Evolutionary conservation across 1,284 basidiomycete genomes (phyloP).

Genomic region (Ceratobasidium sp.): DNA sequence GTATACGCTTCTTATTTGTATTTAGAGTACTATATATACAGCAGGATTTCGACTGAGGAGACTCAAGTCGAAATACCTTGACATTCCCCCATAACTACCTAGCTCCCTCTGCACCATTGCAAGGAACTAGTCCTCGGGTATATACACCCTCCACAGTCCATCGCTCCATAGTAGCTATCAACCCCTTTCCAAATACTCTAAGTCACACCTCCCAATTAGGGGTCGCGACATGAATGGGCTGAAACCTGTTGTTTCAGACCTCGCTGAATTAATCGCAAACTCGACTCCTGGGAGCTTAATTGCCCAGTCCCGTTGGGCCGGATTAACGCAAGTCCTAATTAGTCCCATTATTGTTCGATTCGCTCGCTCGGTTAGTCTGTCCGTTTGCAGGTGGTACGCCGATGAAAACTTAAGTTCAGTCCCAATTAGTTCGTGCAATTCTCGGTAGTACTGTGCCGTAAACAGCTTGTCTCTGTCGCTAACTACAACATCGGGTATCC

Average conservation of each 20-base stretch:
- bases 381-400: slow-evolving; percentile 49
- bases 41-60: too few species aligned
- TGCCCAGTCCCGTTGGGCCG: slow-evolving; percentile 57
- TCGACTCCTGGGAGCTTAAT: slow-evolving; percentile 55
- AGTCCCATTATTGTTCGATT: slow-evolving; percentile 58
- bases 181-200: too few species aligned
- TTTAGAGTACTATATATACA: too few species aligned
- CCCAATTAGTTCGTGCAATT: slow-evolving; percentile 51
- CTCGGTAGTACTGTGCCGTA: slow-evolving; percentile 49
- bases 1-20: too few species aligned
- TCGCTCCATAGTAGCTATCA: too few species aligned
- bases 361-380: slow-evolving; percentile 49
- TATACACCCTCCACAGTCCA: too few species aligned
- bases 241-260: slow-evolving; percentile 52
- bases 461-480: slow-evolving; percentile 48
- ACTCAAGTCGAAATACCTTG: too few species aligned
- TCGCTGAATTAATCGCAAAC: slow-evolving; percentile 54
- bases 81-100: too few species aligned
- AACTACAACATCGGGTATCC: slow-evolving; percentile 49
- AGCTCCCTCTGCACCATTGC: too few species aligned
- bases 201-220: too few species aligned
- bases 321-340: slow-evolving; percentile 53
- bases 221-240: too few species aligned
- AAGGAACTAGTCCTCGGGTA: too few species aligned
- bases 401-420: slow-evolving; percentile 49